These are phyloP conservation scores for Umbelopsis sp. DNA, from an alignment of 192 early-diverging fungal species.

Conservation along the genomic window DNA sequence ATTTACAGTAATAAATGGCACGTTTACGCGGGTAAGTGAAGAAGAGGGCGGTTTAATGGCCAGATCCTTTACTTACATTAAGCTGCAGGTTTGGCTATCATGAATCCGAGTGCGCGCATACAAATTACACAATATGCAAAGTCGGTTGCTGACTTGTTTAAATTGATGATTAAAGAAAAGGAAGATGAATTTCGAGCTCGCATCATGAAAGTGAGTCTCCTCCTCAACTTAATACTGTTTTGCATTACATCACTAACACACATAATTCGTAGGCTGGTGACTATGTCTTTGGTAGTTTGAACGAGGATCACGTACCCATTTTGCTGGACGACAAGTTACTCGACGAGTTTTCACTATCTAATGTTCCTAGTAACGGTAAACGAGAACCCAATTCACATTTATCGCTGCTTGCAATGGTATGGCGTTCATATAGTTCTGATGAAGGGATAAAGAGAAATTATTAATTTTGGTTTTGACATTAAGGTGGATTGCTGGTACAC, in stretches of 20 bases:
- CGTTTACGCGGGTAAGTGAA: conserved; percentile 80
- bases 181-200: conserved; percentile 74
- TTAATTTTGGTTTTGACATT: not conserved
- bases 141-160: conserved; percentile 89
- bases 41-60: not conserved
- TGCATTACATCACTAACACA: not conserved
- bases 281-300: conserved; percentile 81
- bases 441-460: not conserved
- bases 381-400: conserved; percentile 89
- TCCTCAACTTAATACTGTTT: not conserved
- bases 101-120: conserved; percentile 85
- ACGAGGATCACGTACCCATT: conserved; percentile 62
- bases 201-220: conserved; percentile 58
- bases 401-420: conserved; percentile 87
- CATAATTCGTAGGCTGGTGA: conserved; percentile 59
- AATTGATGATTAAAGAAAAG: conserved; percentile 90
- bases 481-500: conserved; percentile 87
- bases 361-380: conserved; percentile 63
- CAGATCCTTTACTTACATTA: not conserved
- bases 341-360: conserved; percentile 87
- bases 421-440: not conserved
- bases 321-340: conserved; percentile 79
- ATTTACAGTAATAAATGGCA: conserved; percentile 98
- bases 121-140: conserved; percentile 90
- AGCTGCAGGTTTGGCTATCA: conserved; percentile 75